Conservation (phyloP, 2,329 filamentous ascomycete species). For the Magnaporthiopsis rhizophila region DNA sequence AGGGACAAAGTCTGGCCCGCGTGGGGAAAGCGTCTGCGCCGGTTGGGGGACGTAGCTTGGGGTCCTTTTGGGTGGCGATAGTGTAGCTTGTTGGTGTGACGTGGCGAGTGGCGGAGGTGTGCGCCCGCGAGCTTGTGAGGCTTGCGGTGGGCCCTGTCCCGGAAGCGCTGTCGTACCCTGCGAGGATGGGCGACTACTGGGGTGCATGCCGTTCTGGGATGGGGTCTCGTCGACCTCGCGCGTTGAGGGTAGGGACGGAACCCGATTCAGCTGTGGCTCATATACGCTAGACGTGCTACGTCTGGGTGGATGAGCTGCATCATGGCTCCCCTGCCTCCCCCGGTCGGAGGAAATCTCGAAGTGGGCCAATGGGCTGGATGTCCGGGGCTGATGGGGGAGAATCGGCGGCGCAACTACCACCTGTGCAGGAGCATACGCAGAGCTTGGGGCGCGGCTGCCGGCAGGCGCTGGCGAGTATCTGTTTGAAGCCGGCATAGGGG, state of each 20-base stretch:
- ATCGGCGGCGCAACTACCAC: slow-evolving; percentile 32
- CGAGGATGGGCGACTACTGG: slow-evolving; percentile 2
- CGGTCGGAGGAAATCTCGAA: slow-evolving; percentile 45
- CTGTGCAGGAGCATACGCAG: slow-evolving; percentile 30
- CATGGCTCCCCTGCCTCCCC: slow-evolving; percentile 24
- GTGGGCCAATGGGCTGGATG: slow-evolving; percentile 58
- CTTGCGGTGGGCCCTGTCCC: not conserved
- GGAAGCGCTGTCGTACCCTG: not conserved
- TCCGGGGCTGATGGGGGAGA: slow-evolving; percentile 53
- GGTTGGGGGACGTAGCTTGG: slow-evolving; percentile 43
- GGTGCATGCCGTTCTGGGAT: not conserved
- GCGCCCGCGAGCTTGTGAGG: slow-evolving; percentile 26
- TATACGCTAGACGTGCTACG: slow-evolving; percentile 43
- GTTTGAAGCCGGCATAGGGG: slow-evolving; percentile 29
- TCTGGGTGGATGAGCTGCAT: slow-evolving; percentile 35
- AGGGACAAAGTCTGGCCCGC: slow-evolving; percentile 35
- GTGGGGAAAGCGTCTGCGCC: slow-evolving; percentile 5
- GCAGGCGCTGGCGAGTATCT: slow-evolving; percentile 48
- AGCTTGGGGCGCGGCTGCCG: slow-evolving; percentile 27
- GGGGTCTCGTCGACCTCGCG: slow-evolving; percentile 53
- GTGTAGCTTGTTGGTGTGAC: slow-evolving; percentile 28
- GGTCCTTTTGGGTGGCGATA: slow-evolving; percentile 50
- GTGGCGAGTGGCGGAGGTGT: slow-evolving; percentile 35
- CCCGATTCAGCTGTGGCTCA: slow-evolving; percentile 45
- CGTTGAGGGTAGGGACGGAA: slow-evolving; percentile 52